Conservation (phyloP, 805 yeast species). For the Zygotorulaspora florentina region DNA sequence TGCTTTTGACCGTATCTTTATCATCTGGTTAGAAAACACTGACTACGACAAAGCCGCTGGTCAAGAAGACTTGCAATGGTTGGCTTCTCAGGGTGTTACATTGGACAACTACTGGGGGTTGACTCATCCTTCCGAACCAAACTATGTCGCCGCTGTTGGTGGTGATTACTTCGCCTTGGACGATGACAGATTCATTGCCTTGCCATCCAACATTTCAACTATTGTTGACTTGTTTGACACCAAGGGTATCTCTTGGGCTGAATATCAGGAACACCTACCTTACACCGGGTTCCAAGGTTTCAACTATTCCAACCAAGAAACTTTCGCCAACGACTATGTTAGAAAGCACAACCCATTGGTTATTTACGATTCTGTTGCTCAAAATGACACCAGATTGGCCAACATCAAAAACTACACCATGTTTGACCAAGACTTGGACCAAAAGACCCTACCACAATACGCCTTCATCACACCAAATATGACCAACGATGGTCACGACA, state of each 20-base stretch:
- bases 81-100: conserved; percentile 43
- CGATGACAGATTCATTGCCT: conserved; percentile 42
- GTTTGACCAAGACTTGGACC: conserved; percentile 40
- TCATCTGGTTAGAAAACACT: conserved; percentile 51
- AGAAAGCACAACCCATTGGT: conserved; percentile 51
- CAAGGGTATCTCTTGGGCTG: conserved; percentile 47
- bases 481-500: conserved; percentile 51
- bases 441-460: conserved; percentile 48
- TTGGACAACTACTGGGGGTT: conserved; percentile 50
- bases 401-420: conserved; percentile 47
- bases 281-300: conserved; percentile 50
- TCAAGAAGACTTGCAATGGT: conserved; percentile 41
- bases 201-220: conserved; percentile 46
- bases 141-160: conserved; percentile 46
- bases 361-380: conserved; percentile 40
- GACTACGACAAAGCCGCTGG: conserved; percentile 48
- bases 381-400: conserved; percentile 36
- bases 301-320: conserved; percentile 42
- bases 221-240: conserved; percentile 46
- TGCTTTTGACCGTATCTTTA: conserved; percentile 39
- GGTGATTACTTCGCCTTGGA: conserved; percentile 50
- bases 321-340: conserved; percentile 44
- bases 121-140: conserved; percentile 53
- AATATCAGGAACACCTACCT: conserved; percentile 51
- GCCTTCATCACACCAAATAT: conserved; percentile 50